Percentiles rank a stretch among this genome's conserved stretches.
phyloP scores from a whole-genome alignment of 345 rosid species.

The Populus ilicifolia region DNA sequence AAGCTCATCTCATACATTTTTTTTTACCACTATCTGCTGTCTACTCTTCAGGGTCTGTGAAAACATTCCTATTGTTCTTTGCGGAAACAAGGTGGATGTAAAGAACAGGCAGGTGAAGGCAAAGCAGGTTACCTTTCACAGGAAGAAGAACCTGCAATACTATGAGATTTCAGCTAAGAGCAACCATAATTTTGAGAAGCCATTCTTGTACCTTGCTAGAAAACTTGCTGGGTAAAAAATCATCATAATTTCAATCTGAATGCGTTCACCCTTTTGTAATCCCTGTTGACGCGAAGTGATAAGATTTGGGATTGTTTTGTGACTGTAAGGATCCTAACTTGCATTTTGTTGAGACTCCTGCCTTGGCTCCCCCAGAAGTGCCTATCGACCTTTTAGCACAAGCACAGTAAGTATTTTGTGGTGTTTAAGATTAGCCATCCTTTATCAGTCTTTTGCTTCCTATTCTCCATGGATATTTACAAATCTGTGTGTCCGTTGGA shows the following conservation, averaged over 20 bases:
- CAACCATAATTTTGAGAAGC: constrained; percentile 90
- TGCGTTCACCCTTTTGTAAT: not conserved
- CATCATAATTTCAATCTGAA: not conserved
- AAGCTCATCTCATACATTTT: not conserved
- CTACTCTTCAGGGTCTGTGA: constrained; percentile 63
- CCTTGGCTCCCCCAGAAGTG: constrained; percentile 23
- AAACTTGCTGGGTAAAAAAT: constrained; percentile 72
- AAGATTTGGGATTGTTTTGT: not conserved
- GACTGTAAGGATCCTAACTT: constrained; percentile 14
- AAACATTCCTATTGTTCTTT: constrained; percentile 83
- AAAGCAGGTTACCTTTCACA: constrained; percentile 84
- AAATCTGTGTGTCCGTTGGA: not conserved
- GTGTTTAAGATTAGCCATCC: not conserved
- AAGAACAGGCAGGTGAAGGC: constrained; percentile 97
- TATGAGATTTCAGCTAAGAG: constrained; percentile 95
- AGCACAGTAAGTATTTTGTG: constrained; percentile 9
- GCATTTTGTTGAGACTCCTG: constrained; percentile 24
- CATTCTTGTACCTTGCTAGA: constrained; percentile 84
- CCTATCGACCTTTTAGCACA: constrained; percentile 18
- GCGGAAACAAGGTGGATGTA: constrained; percentile 93
- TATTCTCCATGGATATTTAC: no score
- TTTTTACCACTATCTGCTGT: not conserved
- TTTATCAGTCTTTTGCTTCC: not conserved
- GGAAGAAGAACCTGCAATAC: constrained; percentile 90
- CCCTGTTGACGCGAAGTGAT: not conserved